Evolutionary conservation across 1,284 basidiomycete species (phyloP), one percentile per base, ranked within the genome.

Genomic region (Ustilago sp.): DNA sequence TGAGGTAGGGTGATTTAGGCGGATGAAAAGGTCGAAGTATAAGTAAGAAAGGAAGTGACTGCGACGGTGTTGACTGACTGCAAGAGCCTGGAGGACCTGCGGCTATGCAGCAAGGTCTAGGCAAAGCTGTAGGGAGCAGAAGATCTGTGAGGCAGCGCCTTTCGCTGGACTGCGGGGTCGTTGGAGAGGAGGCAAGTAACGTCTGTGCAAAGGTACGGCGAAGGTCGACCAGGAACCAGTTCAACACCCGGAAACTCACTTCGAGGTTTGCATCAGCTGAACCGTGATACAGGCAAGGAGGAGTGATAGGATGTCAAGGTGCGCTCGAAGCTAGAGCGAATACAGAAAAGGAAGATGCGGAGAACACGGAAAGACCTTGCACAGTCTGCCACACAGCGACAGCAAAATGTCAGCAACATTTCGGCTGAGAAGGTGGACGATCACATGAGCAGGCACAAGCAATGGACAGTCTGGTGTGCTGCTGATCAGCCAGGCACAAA

Each of bases 201-300:
- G 8, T 23, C 34, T 23, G 8, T 23, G 35, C 34, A 34, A 31
- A 23, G 23, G 1, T 43, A 13, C 6, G 23, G 19, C 9, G 19
- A 12, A 28, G 15, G 35, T 41, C 15, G 31, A 23, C 34, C 23
- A 36, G 59, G 34, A 47, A 43, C 13, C 8, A 17, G 4, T 23
- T 9, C 17, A 17, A 36, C 39, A 54, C 52, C 51, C 51, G 41
- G 59, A 54, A 54, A 54, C n/a, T 17, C n/a, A 47, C 28, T 8
- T 19, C 8, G 52, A n/a, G 17, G 23, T 28, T 28, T 0, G 23
- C 23, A 36, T n/a, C 19, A 47, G 31, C 11, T 41, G 1, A 23
- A 19, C 7, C 11, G 9, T 31, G 41, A 28, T 31, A 17, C 19
- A 6, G 31, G 28, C 17, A 43, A 11, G 34, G 60, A 32, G 15